A percentile compares a stretch with the other conserved stretches of the same genome.
Evolutionary conservation across 2,329 filamentous ascomycete species (phyloP).

Genomic region (Trichoderma sp.): DNA sequence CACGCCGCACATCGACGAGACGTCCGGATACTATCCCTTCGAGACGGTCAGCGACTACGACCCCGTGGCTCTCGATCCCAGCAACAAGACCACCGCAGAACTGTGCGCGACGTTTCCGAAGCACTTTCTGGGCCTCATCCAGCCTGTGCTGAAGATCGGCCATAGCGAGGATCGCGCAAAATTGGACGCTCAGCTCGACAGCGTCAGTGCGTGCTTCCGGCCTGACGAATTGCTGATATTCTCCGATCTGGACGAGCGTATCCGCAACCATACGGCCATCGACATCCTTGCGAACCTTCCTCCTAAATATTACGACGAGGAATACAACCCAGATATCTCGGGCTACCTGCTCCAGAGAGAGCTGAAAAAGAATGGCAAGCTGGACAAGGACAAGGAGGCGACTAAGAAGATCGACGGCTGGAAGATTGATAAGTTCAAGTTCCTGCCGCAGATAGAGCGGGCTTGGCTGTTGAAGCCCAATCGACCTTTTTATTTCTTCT

Average conservation of each 20-base stretch:
- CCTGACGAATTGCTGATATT: conserved; percentile 50
- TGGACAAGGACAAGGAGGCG: conserved; percentile 39
- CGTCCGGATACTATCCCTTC: conserved; percentile 35
- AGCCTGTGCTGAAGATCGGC: conserved; percentile 43
- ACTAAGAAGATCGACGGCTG: conserved; percentile 49
- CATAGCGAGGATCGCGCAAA: conserved; percentile 38
- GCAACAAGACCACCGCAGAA: conserved; percentile 35
- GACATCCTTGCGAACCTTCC: conserved; percentile 54
- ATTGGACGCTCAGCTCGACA: conserved; percentile 51
- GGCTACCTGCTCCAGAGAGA: conserved; percentile 48
- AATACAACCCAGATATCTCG: conserved; percentile 43
- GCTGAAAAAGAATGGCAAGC: conserved; percentile 41
- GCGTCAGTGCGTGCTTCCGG: conserved; percentile 56
- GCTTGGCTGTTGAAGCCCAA: conserved; percentile 52
- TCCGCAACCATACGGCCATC: conserved; percentile 49
- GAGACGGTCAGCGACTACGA: conserved; percentile 39
- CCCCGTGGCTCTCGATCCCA: conserved; percentile 38
- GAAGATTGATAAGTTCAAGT: conserved; percentile 62
- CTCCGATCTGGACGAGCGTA: conserved; percentile 54
- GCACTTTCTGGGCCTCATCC: conserved; percentile 39
- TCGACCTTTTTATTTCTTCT: conserved; percentile 60
- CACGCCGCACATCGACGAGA: not conserved
- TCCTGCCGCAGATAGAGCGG: conserved; percentile 58
- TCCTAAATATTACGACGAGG: conserved; percentile 41
- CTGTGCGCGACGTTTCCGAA: conserved; percentile 42